Evolutionary conservation across 257 asterid species (phyloP).

Genomic region (Solanum chmielewskii): DNA sequence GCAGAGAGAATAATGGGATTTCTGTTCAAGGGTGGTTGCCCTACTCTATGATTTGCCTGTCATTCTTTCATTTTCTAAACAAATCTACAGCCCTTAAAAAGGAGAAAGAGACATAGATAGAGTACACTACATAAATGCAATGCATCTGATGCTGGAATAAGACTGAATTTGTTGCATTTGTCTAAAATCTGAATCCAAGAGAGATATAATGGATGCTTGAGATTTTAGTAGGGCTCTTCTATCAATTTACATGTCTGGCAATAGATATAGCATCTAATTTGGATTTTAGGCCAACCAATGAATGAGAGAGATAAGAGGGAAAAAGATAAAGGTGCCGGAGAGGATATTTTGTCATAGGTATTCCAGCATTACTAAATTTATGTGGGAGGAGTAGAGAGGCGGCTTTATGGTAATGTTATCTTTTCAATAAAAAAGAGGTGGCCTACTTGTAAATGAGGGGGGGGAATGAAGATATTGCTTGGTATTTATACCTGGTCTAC

Average conservation of each 20-base stretch:
- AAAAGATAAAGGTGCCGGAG: not conserved
- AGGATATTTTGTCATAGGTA: not conserved
- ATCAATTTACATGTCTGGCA: not conserved
- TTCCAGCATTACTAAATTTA: not conserved
- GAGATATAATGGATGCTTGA: no score
- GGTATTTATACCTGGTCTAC: not conserved
- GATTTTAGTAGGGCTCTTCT: not conserved
- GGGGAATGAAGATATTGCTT: not conserved
- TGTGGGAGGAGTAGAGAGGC: not conserved
- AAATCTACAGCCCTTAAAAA: no score
- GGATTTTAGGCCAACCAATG: not conserved
- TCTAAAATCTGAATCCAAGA: no score
- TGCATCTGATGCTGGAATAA: not conserved
- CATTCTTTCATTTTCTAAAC: no score
- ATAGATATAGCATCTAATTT: not conserved
- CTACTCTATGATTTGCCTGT: no score
- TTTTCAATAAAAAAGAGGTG: not conserved
- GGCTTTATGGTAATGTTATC: not conserved
- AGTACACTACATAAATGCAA: not conserved
- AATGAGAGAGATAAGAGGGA: not conserved
- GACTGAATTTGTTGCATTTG: not conserved
- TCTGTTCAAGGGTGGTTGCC: no score
- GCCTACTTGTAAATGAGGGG: not conserved
- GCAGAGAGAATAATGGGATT: no score
- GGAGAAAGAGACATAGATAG: no score